Evolutionary conservation across 495 filamentous ascomycete species (phyloP), one percentile per base, ranked within the genome.

Genomic region (Aspergillus sclerotioniger): DNA sequence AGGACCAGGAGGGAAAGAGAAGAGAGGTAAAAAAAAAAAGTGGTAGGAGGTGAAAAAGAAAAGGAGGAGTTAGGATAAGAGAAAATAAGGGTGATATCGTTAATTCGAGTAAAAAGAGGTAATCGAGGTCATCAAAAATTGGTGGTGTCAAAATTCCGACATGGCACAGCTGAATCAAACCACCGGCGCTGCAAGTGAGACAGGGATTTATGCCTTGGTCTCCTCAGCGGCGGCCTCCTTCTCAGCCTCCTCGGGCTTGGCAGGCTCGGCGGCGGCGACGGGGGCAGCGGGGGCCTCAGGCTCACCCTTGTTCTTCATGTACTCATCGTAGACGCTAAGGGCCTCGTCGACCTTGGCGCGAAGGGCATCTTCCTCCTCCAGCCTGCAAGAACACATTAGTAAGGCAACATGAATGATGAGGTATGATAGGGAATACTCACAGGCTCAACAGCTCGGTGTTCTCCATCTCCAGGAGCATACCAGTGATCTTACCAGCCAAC

Each of bases 401-500:
- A 67, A 46, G 43, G 39, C 16, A 57, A 21, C 56, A 15, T 32
- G 53, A 9, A 17, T 37, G 31, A 20, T 6, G 13, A 32, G 47
- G 20, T n/a, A 32, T 8, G 13, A 48, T 21, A 43, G 20, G 25
- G 37, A n/a, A 21, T 16, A 92, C 94, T 91, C 86, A 98, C 94
- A 99, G 82, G 73, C 88, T 88, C 67, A 99, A 76, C 60, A 99
- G 77, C 80, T 99, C 94, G 47, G 78, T 62, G 71, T 97, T 97
- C 61, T 97, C 94, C 94, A 99, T 99, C 83, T 99, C 94, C 64
- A 99, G 71, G 66, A 99, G 85, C 94, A 99, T 99, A 74, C 94
- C 94, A 58, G 94, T 99, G 69, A 99, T 97, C 87, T 99, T 99
- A 64, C 94, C 94, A 61, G 94, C 94, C 59, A 99, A 80, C 61